phyloP scores from a whole-genome alignment of 2,329 filamentous ascomycete species.

The Aspergillus melleus region DNA sequence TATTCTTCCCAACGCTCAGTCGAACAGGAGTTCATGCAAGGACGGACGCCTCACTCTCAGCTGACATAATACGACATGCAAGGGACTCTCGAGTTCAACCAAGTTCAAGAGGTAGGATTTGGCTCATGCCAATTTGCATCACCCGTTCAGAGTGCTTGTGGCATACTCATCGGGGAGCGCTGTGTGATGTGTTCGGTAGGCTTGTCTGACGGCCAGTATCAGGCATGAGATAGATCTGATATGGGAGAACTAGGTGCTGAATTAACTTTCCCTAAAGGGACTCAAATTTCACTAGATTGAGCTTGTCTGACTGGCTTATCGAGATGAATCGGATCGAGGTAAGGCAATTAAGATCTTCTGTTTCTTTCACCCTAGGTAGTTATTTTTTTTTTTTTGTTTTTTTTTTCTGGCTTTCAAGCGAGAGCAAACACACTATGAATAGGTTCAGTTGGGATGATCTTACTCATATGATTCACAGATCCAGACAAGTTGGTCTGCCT shows the following conservation, averaged over 20 bases:
- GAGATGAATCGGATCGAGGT: background rate
- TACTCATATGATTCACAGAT: background rate
- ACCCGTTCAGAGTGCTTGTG: background rate
- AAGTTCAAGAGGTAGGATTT: background rate
- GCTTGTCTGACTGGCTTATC: background rate
- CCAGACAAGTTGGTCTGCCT: background rate
- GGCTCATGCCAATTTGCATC: background rate
- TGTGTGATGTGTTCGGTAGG: background rate
- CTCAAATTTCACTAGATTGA: background rate
- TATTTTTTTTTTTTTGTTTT: background rate
- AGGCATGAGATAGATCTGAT: background rate
- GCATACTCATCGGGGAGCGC: background rate
- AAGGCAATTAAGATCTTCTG: background rate
- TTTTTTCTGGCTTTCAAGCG: background rate
- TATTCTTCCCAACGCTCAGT: background rate
- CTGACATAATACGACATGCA: background rate
- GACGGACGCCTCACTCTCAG: background rate
- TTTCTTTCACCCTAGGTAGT: background rate
- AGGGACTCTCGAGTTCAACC: background rate
- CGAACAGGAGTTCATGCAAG: background rate
- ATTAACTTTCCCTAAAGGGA: background rate
- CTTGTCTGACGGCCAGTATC: background rate
- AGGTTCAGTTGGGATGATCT: background rate
- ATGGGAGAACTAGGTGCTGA: background rate
- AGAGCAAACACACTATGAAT: background rate